Percentiles rank a stretch among this genome's conserved stretches.
Conservation (phyloP, 129 eudicot genomes). For the Escallonia rubra region DNA sequence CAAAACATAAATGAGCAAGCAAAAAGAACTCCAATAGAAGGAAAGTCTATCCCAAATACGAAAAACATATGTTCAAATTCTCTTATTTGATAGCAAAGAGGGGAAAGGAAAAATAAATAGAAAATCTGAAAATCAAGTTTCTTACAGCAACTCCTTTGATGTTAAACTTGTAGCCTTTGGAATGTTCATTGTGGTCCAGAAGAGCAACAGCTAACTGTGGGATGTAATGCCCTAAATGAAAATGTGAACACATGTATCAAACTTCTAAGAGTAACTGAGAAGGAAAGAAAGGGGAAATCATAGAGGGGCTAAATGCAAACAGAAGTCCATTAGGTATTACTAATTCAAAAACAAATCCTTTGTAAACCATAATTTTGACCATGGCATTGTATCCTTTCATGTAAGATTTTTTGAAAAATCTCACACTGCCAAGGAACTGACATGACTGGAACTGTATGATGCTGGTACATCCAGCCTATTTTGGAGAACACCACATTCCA, state of each 20-base stretch:
- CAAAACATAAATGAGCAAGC: no score
- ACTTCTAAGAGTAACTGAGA: background rate
- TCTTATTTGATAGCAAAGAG: no score
- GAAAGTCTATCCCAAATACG: background rate
- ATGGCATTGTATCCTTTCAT: no score
- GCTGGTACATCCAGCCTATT: background rate
- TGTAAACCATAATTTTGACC: no score
- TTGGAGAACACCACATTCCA: no score
- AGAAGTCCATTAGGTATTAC: background rate
- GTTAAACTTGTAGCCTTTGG: constrained; percentile 76
- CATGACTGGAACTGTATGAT: background rate
- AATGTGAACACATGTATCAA: background rate
- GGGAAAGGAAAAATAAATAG: background rate
- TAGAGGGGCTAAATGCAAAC: background rate
- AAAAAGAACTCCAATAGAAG: background rate
- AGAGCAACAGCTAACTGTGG: constrained; percentile 85
- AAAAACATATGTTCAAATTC: background rate
- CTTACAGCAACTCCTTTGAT: constrained; percentile 94
- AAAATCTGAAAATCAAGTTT: background rate
- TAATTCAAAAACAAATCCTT: no score
- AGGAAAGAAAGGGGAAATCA: background rate
- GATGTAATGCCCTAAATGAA: constrained; percentile 73
- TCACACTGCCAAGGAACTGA: no score
- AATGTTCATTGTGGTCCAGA: constrained; percentile 69
- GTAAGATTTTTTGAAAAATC: no score